Evolutionary conservation across 768 basidiomycete species (phyloP).

Genomic region (Chlorophyllum brunneum): DNA sequence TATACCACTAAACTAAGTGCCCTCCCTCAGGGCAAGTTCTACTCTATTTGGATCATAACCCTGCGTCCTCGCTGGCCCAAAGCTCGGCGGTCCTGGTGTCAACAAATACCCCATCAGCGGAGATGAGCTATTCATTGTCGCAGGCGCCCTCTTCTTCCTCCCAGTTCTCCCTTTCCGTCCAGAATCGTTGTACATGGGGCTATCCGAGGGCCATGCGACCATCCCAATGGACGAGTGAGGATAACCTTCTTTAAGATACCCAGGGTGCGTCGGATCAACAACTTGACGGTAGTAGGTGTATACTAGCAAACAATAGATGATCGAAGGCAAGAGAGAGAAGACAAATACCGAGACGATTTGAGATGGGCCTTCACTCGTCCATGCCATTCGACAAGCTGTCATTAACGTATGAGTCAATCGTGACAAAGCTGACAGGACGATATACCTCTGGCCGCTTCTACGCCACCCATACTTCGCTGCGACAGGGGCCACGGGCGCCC

Average conservation of each 20-base stretch:
- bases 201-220: conserved; percentile 16
- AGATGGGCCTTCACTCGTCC: conserved; percentile 33
- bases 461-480: not conserved
- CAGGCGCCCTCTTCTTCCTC: conserved; percentile 6
- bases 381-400: conserved; percentile 35
- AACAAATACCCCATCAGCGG: conserved; percentile 20
- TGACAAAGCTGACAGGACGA: not conserved
- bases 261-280: conserved; percentile 33
- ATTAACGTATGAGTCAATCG: not conserved
- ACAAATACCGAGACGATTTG: conserved; percentile 34
- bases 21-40: conserved; percentile 17
- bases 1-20: conserved; percentile 61
- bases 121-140: conserved; percentile 26
- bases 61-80: conserved; percentile 6
- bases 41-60: not conserved
- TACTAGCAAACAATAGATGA: conserved; percentile 31
- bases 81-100: conserved; percentile 26
- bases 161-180: conserved; percentile 5
- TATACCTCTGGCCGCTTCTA: not conserved
- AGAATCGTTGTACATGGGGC: conserved; percentile 9
- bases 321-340: conserved; percentile 34
- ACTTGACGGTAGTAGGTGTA: conserved; percentile 38
- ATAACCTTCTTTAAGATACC: conserved; percentile 21
- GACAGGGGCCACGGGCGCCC: conserved; percentile 29
- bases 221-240: conserved; percentile 11